Conservation (phyloP, 108 stramenopile genomes). For the Chaetoceros tenuissimus region DNA sequence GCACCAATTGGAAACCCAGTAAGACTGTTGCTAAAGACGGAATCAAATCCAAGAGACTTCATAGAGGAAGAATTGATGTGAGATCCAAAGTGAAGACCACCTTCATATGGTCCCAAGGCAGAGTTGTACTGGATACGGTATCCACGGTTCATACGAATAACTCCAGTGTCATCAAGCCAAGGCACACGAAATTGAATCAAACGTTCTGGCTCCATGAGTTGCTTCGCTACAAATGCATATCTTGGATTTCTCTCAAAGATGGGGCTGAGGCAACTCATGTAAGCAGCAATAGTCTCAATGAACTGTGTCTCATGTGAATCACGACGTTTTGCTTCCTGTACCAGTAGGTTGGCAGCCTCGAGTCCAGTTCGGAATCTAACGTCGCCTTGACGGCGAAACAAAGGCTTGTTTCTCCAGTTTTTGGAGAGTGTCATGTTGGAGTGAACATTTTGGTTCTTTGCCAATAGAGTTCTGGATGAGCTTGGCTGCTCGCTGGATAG, state of each 20-base stretch:
- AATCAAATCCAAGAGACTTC: conserved; percentile 73
- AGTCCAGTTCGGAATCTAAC: conserved; percentile 88
- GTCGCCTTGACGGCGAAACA: conserved; percentile 90
- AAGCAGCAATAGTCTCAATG: conserved; percentile 63
- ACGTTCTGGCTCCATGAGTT: conserved; percentile 87
- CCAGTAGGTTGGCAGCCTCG: conserved; percentile 85
- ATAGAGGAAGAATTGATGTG: conserved; percentile 64
- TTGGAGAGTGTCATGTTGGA: conserved; percentile 77
- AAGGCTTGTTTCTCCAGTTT: conserved; percentile 84
- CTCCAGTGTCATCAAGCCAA: conserved; percentile 85
- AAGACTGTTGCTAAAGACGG: conserved; percentile 87
- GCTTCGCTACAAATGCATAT: conserved; percentile 94
- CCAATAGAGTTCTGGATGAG: conserved; percentile 9
- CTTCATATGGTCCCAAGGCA: conserved; percentile 91
- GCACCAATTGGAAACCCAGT: conserved; percentile 86
- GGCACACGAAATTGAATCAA: conserved; percentile 83
- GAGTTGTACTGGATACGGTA: conserved; percentile 84
- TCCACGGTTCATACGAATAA: conserved; percentile 76
- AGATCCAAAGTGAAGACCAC: conserved; percentile 84
- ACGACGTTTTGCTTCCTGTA: conserved; percentile 79
- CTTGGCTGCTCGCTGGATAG: too few relatives aligned
- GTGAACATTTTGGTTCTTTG: conserved; percentile 54
- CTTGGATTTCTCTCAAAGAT: conserved; percentile 93
- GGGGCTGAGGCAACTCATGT: conserved; percentile 77
- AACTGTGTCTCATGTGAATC: conserved; percentile 83